Base-by-base conservation (phyloP, 2,329 filamentous ascomycete genomes). In the Arthrobotrys conoides region DNA sequence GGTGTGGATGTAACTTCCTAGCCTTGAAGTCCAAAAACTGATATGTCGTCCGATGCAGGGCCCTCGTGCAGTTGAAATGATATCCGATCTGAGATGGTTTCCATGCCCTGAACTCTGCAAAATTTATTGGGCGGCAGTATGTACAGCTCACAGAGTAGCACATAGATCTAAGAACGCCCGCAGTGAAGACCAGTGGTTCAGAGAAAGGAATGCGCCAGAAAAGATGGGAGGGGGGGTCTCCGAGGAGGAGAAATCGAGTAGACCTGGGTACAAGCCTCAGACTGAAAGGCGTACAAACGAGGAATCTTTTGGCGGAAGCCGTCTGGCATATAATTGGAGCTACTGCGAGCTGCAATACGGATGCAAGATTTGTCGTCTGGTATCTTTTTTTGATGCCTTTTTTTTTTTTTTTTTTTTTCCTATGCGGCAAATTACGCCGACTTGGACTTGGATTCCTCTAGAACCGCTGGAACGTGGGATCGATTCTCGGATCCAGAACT, bases 111-210 rank as follows among this genome's bases (percentile, higher is more conserved):
- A 24, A 41, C 33, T 46, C 18, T 18, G 36, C 27, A 41, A 49
- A 33, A 48, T 57, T 30, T 33, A 27, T 30, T 57, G 61, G 51
- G 53, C n/a, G 27, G 49, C 22, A 9, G 59, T 41, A 30, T 70
- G 73, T 59, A 33, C 66, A 59, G 66, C 38, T 71, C 59, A 66
- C 20, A 44, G 10, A 70, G 72, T 49, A 41, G 72, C 36, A 76
- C 66, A 66, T 36, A 33, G 46, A 22, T 44, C 36, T 22, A 49
- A 66, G 65, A 48, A 30, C 38, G 24, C 38, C 38, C 49, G 9
- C 33, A 16, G 38, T 59, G 14, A 16, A 61, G 12, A 18, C 27
- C 12, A 67, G 48, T 44, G 18, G 22, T 22, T n/a, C 22, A 65
- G 51, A 14, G 48, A n/a, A 55, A 77, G 63, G 57, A 66, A 67